Base-by-base conservation (phyloP, 768 basidiomycete species). In the Calvatia gigantea region DNA sequence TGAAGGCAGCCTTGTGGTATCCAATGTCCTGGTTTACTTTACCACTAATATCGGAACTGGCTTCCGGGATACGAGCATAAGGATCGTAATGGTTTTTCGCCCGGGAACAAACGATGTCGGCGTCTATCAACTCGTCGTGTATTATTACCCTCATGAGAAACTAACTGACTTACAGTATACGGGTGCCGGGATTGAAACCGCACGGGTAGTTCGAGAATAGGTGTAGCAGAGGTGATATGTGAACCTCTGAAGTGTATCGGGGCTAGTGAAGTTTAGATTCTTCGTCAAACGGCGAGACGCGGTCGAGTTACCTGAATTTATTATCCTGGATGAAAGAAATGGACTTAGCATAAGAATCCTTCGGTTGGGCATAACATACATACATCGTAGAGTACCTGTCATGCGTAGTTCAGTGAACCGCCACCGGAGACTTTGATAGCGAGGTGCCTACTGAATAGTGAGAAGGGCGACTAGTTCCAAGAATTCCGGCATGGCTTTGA, bases 131-230 rank as follows among this genome's bases (percentile, higher is more conserved):
- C 12, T 11, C 15, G 25, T 15, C 14, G 23, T 50, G 23, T 23
- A 11, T 4, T 14, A n/a, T 17, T 1, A 3, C 46, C 35, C n/a
- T 33, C n/a, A 42, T 14, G 8, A 9, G 8, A 9, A 23, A 11
- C 21, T 25, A 6, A n/a, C 15, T 23, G 4, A 61, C 83, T 62
- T 62, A 89, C 88, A 90, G 60, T 90, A 90, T 0, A 89, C 86
- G 0, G 89, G 89, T 0, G 89, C 88, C 0, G 89, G 89, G 44
- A 91, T 89, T 0, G 89, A 91, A 0, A 91, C 89, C 0, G 86
- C 86, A 7, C 89, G 83, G 0, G 89, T 90, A 0, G 87, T 75
- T 0, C 87, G 77, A 0, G 88, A 86, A 50, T 89, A 91, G 2
- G 88, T 82, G 44, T 91, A 86, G 63, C 89, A 91, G 0, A 91